Base-by-base conservation (phyloP, 768 basidiomycete species). In the Rhodocollybia butyracea region DNA sequence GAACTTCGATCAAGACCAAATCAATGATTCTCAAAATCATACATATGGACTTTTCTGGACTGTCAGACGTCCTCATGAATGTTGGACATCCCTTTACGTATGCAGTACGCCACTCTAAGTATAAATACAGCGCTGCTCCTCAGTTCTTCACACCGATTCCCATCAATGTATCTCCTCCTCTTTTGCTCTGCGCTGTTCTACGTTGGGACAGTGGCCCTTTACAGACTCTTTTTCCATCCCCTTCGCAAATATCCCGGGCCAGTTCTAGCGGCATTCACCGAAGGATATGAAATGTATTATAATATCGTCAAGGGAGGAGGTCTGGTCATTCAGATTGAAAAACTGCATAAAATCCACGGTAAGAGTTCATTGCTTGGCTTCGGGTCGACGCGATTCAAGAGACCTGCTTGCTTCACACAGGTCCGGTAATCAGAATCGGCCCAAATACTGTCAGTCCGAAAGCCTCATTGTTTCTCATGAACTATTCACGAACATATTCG, bases 241-340 rank as follows among this genome's bases (percentile, higher is more conserved):
- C 56, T 70, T 19, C 41, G 62, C 12, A 51, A 53, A 22, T 67
- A 65, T 54, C 70, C 71, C 17, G 71, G 71, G 4, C 70, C 70
- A 19, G 53, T 29, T 26, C 47, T 70, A 4, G 71, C 70, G 1
- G 69, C 69, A 4, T 22, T 62, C 3, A 66, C 65, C 11, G 52
- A 57, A 31, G 62, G 59, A 13, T 71, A 71, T 53, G 43, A 56
- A n/a, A 59, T 61, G 2, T 72, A 69, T 57, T 70, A 66, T 52
- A 66, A 67, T 46, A 51, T 68, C 1, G 48, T 64, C 38, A 61
- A 40, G 40, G 63, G 64, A 27, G 71, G 69, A 3, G 62, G 59
- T 24, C 60, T 60, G 30, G 59, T 69, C 13, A 60, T 60, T 32
- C 67, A 73, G 1, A 61, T 72, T 8, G 60, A 66, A 48, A 43